Base-by-base conservation (phyloP, 140 eudicot species). In the Flaveria floridana region DNA sequence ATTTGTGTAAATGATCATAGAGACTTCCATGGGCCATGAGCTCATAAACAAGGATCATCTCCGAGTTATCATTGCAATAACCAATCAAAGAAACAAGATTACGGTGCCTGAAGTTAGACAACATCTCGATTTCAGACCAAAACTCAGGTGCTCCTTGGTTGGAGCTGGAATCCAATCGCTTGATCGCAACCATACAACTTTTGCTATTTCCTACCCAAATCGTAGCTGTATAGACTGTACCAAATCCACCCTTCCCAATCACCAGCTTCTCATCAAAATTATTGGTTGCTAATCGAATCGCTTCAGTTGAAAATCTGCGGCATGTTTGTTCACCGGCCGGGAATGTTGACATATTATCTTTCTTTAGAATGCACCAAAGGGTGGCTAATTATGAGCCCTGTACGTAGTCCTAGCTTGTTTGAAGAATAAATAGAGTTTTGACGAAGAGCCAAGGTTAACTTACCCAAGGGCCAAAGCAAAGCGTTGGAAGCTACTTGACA, bases 61-160 rank as follows among this genome's bases (percentile, higher is more conserved):
- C 62, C 12, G 7, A 15, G 57, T 51, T 51, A 51, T 51, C 57
- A 51, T 51, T 51, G 57, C 57, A 51, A 51, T 51, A 51, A 51
- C 57, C 57, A 51, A 51, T 51, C 57, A 51, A 51, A 13, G 57
- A 51, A 51, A 51, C 57, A 55, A 55, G 62, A 55, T 55, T 55
- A 55, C 62, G 13, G 26, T 55, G 26, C 26, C 62, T 9, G 26
- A 55, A 10, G 13, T 55, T 18, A 55, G 62, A 55, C 62, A 55
- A n/a, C 62, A 55, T 55, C 62, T 55, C 62, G 20, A 55, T 19
- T 55, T 55, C 62, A 19, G 62, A 55, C 62, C 26, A 18, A 55
- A 55, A 55, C 25, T 55, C 62, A 18, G 62, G 26, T 23, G 62
- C 62, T 55, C 62, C 26, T 55, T 55, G 62, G 23, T 6, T 19